Conservation (phyloP, 164 flowering plant species). For the Malania oleifera region DNA sequence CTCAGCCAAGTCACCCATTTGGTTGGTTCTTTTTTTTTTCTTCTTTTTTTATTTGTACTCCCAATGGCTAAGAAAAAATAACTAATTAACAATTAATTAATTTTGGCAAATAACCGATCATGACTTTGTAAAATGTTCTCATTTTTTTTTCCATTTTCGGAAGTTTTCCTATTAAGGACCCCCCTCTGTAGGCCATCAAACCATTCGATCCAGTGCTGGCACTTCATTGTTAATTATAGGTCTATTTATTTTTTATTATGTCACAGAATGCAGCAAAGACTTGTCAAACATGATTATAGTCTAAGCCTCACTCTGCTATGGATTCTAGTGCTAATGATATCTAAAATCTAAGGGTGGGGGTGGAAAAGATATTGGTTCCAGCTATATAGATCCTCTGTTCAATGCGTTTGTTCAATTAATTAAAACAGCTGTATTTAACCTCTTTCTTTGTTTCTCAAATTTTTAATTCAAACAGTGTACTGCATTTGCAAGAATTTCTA, state of each 20-base stretch:
- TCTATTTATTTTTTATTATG: slow-evolving; percentile 3
- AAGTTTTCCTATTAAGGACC: slow-evolving; percentile 13
- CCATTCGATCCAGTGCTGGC: slow-evolving; percentile 12
- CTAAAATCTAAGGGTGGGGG: slow-evolving; percentile 23
- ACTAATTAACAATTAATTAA: background rate
- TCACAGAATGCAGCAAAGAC: slow-evolving; percentile 9
- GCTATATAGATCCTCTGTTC: slow-evolving; percentile 11
- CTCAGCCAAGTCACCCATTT: slow-evolving; percentile 20
- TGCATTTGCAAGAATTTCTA: too few relatives aligned
- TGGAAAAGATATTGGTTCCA: slow-evolving; percentile 23
- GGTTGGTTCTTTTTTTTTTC: slow-evolving; percentile 14
- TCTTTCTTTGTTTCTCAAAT: too few relatives aligned
- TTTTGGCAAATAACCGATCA: slow-evolving; percentile 14
- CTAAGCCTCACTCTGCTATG: slow-evolving; percentile 7
- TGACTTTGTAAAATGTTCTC: slow-evolving; percentile 7
- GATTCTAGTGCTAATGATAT: slow-evolving; percentile 18
- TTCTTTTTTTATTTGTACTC: too few relatives aligned
- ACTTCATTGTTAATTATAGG: background rate
- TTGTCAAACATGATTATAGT: slow-evolving; percentile 19
- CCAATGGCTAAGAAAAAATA: background rate
- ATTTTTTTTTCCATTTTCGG: slow-evolving; percentile 21
- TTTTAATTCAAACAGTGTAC: too few relatives aligned
- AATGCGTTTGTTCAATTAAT: too few relatives aligned
- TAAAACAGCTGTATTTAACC: too few relatives aligned
- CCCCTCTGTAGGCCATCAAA: slow-evolving; percentile 13